Base-by-base conservation (phyloP, 768 basidiomycete genomes). In the Hygrocybe coccinea region DNA sequence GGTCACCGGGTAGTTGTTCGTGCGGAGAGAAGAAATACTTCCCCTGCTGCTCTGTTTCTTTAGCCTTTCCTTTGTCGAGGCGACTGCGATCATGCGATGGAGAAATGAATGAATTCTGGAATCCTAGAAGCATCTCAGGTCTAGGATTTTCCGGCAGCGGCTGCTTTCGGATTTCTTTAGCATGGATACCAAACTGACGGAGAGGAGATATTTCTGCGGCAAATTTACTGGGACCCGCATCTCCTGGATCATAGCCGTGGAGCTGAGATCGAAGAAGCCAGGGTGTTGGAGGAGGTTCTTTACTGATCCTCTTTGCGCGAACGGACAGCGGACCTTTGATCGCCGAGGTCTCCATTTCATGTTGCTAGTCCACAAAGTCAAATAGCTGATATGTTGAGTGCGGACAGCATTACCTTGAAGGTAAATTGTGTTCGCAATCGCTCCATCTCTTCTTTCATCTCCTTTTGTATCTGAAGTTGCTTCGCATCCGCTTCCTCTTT, bases 371-470 rank as follows among this genome's bases (percentile, higher is more conserved):
- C n/a, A 46, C 10, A 11, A 52, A 24, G 22, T 55, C 52, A 36
- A 57, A 49, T 49, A 48, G 50, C 38, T 55, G 36, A 60, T 50
- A 36, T 19, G 41, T 53, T 24, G 49, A 37, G 34, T 15, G 25
- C 37, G 10, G 22, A 56, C 21, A 59, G 19, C 38, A 75, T 50
- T 69, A 86, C 88, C 70, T 81, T 86, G 74, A 91, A 89, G 21
- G 77, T 73, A 43, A 81, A 79, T 55, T 87, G 81, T 1, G 87
- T 87, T 62, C 79, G 84, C 53, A 88, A 63, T 10, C 84, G 79
- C 65, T 89, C 88, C 59, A 84, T 75, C 61, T 89, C 86, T 55
- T 79, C 81, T 60, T 82, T 82, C 70, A 83, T 73, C 45, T 84
- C 79, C 63, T 81, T 84, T 56, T 85, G 82, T 49, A 83, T 62